Conservation (phyloP, 768 basidiomycete species). For the Termitomyces sp. region DNA sequence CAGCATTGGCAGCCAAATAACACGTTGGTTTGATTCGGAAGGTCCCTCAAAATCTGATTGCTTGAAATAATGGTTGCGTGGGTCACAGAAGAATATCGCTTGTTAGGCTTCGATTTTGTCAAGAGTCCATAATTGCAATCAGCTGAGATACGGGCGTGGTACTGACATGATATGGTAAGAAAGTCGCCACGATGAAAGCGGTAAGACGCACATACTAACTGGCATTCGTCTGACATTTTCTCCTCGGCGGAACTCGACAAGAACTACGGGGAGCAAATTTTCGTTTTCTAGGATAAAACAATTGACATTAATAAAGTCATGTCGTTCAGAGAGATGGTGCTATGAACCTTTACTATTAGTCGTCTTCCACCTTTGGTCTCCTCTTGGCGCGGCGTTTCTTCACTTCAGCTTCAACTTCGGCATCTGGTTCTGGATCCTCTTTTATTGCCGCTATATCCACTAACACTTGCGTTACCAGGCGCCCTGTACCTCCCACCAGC, state of each 20-base stretch:
- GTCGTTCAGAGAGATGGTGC: neutral
- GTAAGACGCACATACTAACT: neutral
- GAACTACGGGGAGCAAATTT: neutral
- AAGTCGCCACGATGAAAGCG: neutral
- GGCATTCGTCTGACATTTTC: neutral
- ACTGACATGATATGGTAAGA: neutral
- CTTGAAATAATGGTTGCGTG: too few relatives aligned
- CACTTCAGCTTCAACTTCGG: neutral
- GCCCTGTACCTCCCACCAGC: conserved; percentile 38
- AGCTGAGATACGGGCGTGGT: neutral
- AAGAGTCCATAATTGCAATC: neutral
- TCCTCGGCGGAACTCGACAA: neutral
- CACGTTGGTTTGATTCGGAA: neutral
- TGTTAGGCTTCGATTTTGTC: too few relatives aligned
- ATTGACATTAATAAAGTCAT: too few relatives aligned
- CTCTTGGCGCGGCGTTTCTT: neutral
- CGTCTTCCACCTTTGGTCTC: neutral
- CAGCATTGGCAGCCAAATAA: neutral
- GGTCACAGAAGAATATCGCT: too few relatives aligned
- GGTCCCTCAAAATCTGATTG: neutral
- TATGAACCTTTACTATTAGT: neutral
- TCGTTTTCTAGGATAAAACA: neutral
- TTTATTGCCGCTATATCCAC: conserved; percentile 5
- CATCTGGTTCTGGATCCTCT: neutral
- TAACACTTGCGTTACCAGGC: conserved; percentile 10